A percentile compares a stretch with the other conserved stretches of the same genome.
These are phyloP conservation scores for Beta vulgaris DNA, from an alignment of 148 eudicot species.

Conservation along the genomic window DNA sequence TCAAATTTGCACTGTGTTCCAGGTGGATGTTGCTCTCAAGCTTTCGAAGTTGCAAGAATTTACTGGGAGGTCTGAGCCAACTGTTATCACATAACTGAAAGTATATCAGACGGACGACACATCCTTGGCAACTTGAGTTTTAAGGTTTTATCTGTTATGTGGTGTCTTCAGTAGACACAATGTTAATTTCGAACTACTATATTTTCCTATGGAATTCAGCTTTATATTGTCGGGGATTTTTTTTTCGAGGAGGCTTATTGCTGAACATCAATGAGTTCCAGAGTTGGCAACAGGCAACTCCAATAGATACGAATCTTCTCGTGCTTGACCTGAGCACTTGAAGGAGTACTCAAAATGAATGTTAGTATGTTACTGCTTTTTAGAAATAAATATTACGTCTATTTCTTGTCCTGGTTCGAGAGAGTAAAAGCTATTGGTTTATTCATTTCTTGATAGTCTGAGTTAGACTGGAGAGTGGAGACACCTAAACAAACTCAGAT, in stretches of 20 bases:
- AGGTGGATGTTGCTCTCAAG: constrained; percentile 92
- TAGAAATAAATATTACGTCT: neutral
- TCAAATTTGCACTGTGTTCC: constrained; percentile 5
- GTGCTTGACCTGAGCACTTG: neutral
- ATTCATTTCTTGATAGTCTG: too few species aligned
- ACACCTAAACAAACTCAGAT: too few species aligned
- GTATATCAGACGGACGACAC: neutral
- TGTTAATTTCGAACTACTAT: constrained; percentile 5
- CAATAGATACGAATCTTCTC: neutral
- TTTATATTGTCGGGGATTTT: neutral
- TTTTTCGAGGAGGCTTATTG: neutral
- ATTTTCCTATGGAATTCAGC: constrained; percentile 7
- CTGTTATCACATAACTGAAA: constrained; percentile 72
- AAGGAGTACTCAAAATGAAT: neutral
- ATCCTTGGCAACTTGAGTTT: neutral
- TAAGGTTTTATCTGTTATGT: neutral
- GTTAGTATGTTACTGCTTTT: neutral
- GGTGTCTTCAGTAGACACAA: neutral
- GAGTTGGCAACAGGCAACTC: constrained; percentile 11
- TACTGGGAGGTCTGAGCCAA: constrained; percentile 88
- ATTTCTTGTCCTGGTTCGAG: neutral
- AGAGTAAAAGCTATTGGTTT: too few species aligned
- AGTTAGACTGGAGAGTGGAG: too few species aligned
- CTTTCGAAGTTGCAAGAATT: constrained; percentile 93
- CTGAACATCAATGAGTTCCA: neutral